Percentiles rank a stretch among this genome's conserved stretches.
These are phyloP conservation scores for Mortierella sp. DNA, from an alignment of 371 early-diverging fungal species.

Conservation along the genomic window DNA sequence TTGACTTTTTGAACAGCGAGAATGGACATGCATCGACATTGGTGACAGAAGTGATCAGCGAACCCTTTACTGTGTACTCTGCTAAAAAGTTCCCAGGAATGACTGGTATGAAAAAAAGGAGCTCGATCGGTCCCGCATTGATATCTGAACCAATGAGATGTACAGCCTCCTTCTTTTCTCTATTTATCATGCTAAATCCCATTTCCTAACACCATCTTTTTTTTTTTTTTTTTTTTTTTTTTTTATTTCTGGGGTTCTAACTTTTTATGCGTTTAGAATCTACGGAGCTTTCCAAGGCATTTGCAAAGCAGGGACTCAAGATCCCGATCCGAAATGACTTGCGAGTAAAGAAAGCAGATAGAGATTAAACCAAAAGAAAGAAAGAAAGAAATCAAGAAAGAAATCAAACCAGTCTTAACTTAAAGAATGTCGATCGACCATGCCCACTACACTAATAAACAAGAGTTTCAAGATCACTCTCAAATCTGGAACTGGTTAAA, in stretches of 20 bases:
- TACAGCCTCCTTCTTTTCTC: constrained; percentile 3
- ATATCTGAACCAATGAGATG: too few species aligned
- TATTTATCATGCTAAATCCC: not conserved
- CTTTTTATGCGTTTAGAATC: constrained; percentile 72
- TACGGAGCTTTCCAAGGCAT: constrained; percentile 85
- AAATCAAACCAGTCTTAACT: too few species aligned
- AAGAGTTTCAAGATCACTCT: too few species aligned
- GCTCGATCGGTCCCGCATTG: too few species aligned
- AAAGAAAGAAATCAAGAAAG: not conserved
- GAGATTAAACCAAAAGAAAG: constrained; percentile 12
- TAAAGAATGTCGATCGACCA: too few species aligned
- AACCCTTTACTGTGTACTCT: constrained; percentile 81
- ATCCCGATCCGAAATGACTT: constrained; percentile 91
- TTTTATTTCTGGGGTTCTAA: not conserved
- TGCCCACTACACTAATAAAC: too few species aligned
- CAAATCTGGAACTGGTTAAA: too few species aligned
- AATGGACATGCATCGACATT: constrained; percentile 64
- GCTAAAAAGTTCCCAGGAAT: constrained; percentile 93
- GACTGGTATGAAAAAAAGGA: constrained; percentile 65
- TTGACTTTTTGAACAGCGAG: constrained; percentile 54
- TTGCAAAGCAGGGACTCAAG: constrained; percentile 94
- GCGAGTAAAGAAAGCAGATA: constrained; percentile 45
- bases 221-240: constrained; percentile 11
- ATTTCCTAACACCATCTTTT: constrained; percentile 2
- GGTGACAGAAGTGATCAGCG: constrained; percentile 69